A percentile compares a stretch with the other conserved stretches of the same genome.
Conservation (phyloP, 2,329 filamentous ascomycete species). For the Neonectria hederae region DNA sequence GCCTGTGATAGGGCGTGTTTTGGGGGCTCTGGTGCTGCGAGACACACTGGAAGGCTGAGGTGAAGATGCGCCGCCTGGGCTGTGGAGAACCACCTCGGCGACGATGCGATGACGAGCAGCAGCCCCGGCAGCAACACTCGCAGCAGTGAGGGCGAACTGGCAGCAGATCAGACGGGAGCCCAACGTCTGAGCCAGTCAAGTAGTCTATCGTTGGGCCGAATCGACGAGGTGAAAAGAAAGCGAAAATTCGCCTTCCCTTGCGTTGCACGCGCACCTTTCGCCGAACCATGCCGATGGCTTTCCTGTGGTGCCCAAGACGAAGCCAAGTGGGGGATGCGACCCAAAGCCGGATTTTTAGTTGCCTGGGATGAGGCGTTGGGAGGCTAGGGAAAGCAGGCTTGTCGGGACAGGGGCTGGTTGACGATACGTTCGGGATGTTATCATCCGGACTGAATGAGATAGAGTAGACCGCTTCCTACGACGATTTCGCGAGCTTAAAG, state of each 20-base stretch:
- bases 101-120: slow-evolving; percentile 11
- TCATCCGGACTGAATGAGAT: slow-evolving; percentile 15
- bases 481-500: not conserved
- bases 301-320: slow-evolving; percentile 34
- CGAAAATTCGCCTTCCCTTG: not conserved
- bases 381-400: slow-evolving; percentile 13
- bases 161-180: slow-evolving; percentile 1
- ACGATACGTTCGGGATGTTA: slow-evolving; percentile 15
- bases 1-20: slow-evolving; percentile 33
- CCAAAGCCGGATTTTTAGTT: slow-evolving; percentile 37
- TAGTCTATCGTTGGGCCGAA: slow-evolving; percentile 1
- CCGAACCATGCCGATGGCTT: slow-evolving; percentile 8
- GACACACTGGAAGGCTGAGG: slow-evolving; percentile 6
- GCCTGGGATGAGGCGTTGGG: slow-evolving; percentile 15
- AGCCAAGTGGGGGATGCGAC: slow-evolving; percentile 38
- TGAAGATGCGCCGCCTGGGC: not conserved
- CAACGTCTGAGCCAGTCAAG: not conserved
- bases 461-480: not conserved
- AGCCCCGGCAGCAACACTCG: not conserved
- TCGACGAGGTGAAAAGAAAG: not conserved
- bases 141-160: slow-evolving; percentile 4
- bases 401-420: slow-evolving; percentile 15
- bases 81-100: not conserved
- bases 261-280: not conserved
- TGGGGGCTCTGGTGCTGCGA: slow-evolving; percentile 1